phyloP scores from a whole-genome alignment of 2,329 filamentous ascomycete species.

The Pseudopithomyces chartarum region DNA sequence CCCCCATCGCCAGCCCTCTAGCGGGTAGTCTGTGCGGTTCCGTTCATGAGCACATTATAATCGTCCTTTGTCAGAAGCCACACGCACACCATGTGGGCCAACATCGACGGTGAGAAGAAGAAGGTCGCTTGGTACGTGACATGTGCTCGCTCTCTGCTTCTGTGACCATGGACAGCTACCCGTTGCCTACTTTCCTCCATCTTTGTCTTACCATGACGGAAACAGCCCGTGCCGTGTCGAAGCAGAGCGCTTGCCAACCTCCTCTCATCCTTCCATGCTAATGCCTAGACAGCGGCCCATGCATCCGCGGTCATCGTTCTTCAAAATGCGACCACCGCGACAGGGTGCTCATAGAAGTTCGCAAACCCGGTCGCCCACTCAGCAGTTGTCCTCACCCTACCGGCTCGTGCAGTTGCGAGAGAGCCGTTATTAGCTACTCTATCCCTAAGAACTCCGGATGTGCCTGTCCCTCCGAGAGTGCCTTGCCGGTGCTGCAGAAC shows the following conservation, averaged over 20 bases:
- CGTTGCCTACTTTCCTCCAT: conserved; percentile 9
- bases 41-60: conserved; percentile 40
- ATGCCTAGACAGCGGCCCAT: conserved; percentile 63
- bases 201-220: not conserved
- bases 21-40: conserved; percentile 19
- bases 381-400: conserved; percentile 71
- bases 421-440: conserved; percentile 60
- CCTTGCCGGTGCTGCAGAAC: conserved; percentile 26
- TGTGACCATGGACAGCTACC: not conserved
- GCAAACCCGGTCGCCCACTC: conserved; percentile 72
- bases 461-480: conserved; percentile 41
- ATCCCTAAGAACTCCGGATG: conserved; percentile 49
- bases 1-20: not conserved
- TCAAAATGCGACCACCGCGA: conserved; percentile 75
- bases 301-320: conserved; percentile 76
- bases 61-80: conserved; percentile 30
- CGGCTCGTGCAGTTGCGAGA: conserved; percentile 65
- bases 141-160: conserved; percentile 12
- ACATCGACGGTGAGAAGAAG: conserved; percentile 71
- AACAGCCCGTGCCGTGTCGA: not conserved
- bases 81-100: conserved; percentile 58
- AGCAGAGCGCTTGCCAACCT: not conserved
- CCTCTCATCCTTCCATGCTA: conserved; percentile 13
- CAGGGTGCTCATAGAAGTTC: conserved; percentile 71
- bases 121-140: conserved; percentile 74